Base-by-base conservation (phyloP, 768 basidiomycete species). In the Aureoboletus auriporus region DNA sequence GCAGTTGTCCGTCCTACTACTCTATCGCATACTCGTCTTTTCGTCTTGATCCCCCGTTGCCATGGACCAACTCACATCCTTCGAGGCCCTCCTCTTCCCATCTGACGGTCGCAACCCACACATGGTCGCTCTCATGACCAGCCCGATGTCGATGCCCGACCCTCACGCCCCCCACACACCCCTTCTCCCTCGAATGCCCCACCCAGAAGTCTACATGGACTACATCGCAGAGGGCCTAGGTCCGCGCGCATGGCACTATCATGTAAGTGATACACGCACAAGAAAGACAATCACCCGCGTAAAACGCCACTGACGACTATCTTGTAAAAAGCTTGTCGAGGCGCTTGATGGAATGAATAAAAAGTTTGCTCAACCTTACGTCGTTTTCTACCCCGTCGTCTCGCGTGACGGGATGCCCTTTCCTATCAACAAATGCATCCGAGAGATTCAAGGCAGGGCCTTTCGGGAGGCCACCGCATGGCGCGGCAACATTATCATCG, bases 131-230 rank as follows among this genome's bases (percentile, higher is more conserved):
- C 76, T 91, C 50, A 83, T 83, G 83, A 86, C 86, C 20, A 89
- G 85, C 79, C 80, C 67, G 34, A 67, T 58, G 52, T 63, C 73
- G 45, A 58, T 71, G 49, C 69, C 71, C 14, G 66, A 71, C 47
- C 73, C 75, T 39, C 75, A 77, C 50, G 68, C 68, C 12, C 66
- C 73, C 10, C 75, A 75, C 46, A 72, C 72, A 38, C 62, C 69
- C 47, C 66, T 74, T 27, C 75, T 75, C 29, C 69, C 80, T 39
- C 81, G 83, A 44, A 77, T 87, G 73, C 89, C 89, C 0, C 89
- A 91, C 64, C 89, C 89, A 10, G 87, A 90, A 65, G 78, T 87
- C 36, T 80, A 86, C 61, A 91, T 91, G 88, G 86, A 90, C 67
- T 86, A 84, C 67, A 82, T 91, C 57, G 86, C 85, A 60, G 86